Evolutionary conservation across 2,329 filamentous ascomycete genomes (phyloP).

Genomic region (Cercospora sojina): DNA sequence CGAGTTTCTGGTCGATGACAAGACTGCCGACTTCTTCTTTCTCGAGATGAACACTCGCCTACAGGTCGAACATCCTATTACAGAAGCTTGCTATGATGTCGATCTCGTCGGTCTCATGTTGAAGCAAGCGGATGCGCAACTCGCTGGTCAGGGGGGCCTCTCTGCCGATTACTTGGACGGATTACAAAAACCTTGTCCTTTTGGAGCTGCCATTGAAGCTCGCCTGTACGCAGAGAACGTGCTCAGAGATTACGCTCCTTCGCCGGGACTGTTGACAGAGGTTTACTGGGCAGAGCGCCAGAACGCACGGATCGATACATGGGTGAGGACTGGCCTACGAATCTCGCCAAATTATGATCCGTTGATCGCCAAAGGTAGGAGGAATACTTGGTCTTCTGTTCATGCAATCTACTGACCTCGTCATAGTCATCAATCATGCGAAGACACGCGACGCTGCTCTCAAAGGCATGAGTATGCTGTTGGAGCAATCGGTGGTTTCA

Average conservation of each 20-base stretch:
- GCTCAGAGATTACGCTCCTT: slow-evolving; percentile 57
- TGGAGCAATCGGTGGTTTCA: slow-evolving; percentile 50
- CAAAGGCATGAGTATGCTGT: slow-evolving; percentile 44
- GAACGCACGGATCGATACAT: slow-evolving; percentile 61
- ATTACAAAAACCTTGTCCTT: slow-evolving; percentile 46
- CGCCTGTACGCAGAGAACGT: slow-evolving; percentile 61
- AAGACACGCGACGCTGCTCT: slow-evolving; percentile 46
- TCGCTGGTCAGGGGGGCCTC: slow-evolving; percentile 48
- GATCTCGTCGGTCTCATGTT: slow-evolving; percentile 59
- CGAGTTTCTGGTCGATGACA: slow-evolving; percentile 85
- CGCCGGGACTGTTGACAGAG: slow-evolving; percentile 58
- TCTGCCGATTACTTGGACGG: slow-evolving; percentile 43
- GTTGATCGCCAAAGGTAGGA: slow-evolving; percentile 25
- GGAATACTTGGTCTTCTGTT: neutral
- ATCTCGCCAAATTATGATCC: slow-evolving; percentile 59
- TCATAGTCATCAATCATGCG: slow-evolving; percentile 53
- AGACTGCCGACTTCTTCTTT: slow-evolving; percentile 73
- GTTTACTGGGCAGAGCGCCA: slow-evolving; percentile 54
- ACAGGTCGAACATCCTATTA: slow-evolving; percentile 60
- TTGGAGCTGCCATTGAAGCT: slow-evolving; percentile 54
- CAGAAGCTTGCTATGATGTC: slow-evolving; percentile 56
- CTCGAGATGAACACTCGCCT: slow-evolving; percentile 58
- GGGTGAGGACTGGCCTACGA: slow-evolving; percentile 58
- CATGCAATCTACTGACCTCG: slow-evolving; percentile 47
- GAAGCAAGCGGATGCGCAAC: slow-evolving; percentile 54